Conservation (phyloP, 2,329 filamentous ascomycete genomes). For the Ramularia endophylla region DNA sequence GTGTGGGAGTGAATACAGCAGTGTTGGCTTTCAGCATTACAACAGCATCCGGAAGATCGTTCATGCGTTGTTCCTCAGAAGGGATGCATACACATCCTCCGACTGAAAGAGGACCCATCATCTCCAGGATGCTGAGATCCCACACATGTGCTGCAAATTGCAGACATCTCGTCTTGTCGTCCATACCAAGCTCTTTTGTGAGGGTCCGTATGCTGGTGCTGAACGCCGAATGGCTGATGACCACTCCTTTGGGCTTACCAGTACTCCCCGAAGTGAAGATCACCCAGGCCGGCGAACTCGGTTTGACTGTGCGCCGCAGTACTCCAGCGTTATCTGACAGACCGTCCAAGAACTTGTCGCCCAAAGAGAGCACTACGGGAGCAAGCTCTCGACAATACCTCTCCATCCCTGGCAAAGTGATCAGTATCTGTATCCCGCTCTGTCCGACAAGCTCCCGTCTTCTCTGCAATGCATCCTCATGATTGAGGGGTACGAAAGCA, state of each 20-base stretch:
- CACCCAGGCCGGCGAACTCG: not conserved
- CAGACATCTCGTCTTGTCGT: not conserved
- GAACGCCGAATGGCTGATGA: not conserved
- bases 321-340: too few relatives aligned
- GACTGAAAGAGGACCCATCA: conserved; percentile 8
- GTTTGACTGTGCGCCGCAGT: not conserved
- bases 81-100: conserved; percentile 13
- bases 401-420: too few relatives aligned
- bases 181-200: not conserved
- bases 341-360: too few relatives aligned
- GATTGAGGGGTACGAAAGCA: conserved; percentile 18
- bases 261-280: conserved; percentile 2
- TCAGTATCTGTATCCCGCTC: too few relatives aligned
- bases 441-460: too few relatives aligned
- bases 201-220: not conserved
- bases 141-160: conserved; percentile 16
- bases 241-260: conserved; percentile 2
- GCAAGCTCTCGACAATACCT: too few relatives aligned
- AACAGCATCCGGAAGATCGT: conserved; percentile 32
- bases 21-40: too few relatives aligned
- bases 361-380: too few relatives aligned
- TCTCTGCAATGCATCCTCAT: conserved; percentile 2
- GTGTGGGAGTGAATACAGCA: too few relatives aligned
- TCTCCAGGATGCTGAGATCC: conserved; percentile 9
- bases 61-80: conserved; percentile 42